Conservation (phyloP, 2,329 filamentous ascomycete genomes). For the Verticillium zaregamsianum region DNA sequence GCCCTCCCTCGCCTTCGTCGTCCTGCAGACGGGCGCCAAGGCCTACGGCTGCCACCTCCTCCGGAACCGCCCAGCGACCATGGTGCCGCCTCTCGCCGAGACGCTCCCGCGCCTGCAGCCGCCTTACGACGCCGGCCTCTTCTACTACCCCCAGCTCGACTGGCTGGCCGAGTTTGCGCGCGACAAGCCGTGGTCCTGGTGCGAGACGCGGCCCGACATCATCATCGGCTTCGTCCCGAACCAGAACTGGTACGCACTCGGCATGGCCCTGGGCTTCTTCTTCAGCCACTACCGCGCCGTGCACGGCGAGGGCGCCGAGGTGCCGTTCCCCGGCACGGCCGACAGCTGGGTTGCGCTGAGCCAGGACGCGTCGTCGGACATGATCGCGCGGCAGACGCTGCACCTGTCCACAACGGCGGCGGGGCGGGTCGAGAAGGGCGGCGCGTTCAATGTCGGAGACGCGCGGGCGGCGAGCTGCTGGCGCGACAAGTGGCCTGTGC, state of each 20-base stretch:
- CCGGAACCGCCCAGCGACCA: constrained; percentile 28
- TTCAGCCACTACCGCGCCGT: constrained; percentile 10
- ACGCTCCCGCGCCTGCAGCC: constrained; percentile 25
- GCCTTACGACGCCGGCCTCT: constrained; percentile 28
- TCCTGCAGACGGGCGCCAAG: constrained; percentile 30
- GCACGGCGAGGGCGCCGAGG: constrained; percentile 30
- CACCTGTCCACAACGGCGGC: constrained; percentile 11
- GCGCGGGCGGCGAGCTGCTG: constrained; percentile 13
- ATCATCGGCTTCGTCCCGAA: constrained; percentile 37
- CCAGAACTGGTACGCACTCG: constrained; percentile 32
- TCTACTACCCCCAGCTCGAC: constrained; percentile 35
- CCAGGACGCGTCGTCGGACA: constrained; percentile 33
- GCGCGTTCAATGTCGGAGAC: constrained; percentile 19
- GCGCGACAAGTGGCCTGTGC: constrained; percentile 19
- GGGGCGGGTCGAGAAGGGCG: constrained; percentile 14
- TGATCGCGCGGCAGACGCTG: constrained; percentile 24
- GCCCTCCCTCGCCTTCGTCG: constrained; percentile 29
- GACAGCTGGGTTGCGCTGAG: constrained; percentile 31
- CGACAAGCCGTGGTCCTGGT: constrained; percentile 33
- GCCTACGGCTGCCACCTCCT: constrained; percentile 37
- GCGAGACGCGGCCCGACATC: constrained; percentile 31
- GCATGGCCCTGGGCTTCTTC: constrained; percentile 23
- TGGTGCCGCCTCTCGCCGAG: constrained; percentile 28
- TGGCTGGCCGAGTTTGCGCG: constrained; percentile 28
- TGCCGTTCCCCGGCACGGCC: constrained; percentile 31